phyloP scores from a whole-genome alignment of 768 basidiomycete species.

The Pleurotus pulmonarius region DNA sequence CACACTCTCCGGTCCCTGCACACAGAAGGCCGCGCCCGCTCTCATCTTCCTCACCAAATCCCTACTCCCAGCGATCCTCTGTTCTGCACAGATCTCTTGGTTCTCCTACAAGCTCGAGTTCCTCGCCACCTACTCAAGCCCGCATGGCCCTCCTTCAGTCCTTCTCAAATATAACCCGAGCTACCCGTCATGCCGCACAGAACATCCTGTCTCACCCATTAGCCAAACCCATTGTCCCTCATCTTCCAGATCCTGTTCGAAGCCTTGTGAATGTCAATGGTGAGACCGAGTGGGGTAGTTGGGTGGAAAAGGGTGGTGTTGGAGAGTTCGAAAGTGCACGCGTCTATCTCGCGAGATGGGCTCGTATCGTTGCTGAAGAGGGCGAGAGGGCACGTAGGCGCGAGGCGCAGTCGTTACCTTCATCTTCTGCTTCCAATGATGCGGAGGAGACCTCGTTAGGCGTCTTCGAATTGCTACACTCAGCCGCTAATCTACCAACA shows the following conservation, averaged over 20 bases:
- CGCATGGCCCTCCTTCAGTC: slow-evolving; percentile 85
- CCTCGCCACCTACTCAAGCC: slow-evolving; percentile 58
- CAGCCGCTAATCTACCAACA: slow-evolving; percentile 73
- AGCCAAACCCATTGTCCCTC: slow-evolving; percentile 93
- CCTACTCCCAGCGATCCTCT: slow-evolving; percentile 66
- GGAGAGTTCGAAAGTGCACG: slow-evolving; percentile 96
- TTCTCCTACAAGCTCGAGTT: slow-evolving; percentile 44
- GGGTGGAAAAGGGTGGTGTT: slow-evolving; percentile 90
- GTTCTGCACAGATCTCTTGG: slow-evolving; percentile 78
- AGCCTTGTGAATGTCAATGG: slow-evolving; percentile 88
- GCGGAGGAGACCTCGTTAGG: slow-evolving; percentile 72
- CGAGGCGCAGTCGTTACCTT: slow-evolving; percentile 69
- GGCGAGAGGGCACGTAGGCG: slow-evolving; percentile 84
- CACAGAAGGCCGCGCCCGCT: slow-evolving; percentile 75
- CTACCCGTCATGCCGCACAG: slow-evolving; percentile 90
- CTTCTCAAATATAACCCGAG: slow-evolving; percentile 91
- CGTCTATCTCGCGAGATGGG: slow-evolving; percentile 96
- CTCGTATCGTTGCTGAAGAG: slow-evolving; percentile 95
- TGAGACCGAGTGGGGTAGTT: slow-evolving; percentile 90
- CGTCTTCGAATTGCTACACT: slow-evolving; percentile 83
- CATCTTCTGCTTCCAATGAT: slow-evolving; percentile 43
- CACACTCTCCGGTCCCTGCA: slow-evolving; percentile 79
- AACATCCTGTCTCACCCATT: slow-evolving; percentile 94
- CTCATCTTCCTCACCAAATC: slow-evolving; percentile 45
- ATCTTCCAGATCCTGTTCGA: slow-evolving; percentile 90